Percentiles rank a stretch among this genome's conserved stretches.
phyloP scores from a whole-genome alignment of 2,329 filamentous ascomycete species.

The Penicillium digitatum region DNA sequence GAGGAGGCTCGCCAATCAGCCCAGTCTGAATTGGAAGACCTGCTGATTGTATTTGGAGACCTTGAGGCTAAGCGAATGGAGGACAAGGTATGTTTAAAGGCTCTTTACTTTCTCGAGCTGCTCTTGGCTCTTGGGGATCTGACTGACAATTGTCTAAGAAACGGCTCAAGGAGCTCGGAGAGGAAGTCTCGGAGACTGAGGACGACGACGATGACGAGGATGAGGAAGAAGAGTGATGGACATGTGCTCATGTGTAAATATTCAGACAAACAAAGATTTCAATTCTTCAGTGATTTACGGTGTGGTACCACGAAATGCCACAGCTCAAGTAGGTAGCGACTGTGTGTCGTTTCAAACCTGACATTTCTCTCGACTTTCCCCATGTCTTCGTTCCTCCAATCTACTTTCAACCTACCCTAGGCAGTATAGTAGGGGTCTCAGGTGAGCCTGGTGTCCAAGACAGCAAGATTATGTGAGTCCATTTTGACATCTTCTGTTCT shows the following conservation, averaged over 20 bases:
- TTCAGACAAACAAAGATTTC: not conserved
- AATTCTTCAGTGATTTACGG: not conserved
- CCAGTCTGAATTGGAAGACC: slow-evolving; percentile 73
- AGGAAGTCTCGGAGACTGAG: slow-evolving; percentile 72
- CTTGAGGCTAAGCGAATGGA: slow-evolving; percentile 70
- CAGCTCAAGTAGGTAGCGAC: not conserved
- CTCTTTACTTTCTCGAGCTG: not conserved
- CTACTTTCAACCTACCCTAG: too few species aligned
- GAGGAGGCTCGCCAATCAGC: slow-evolving; percentile 60
- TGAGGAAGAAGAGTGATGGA: slow-evolving; percentile 49
- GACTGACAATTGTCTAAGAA: slow-evolving; percentile 45
- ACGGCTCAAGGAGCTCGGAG: slow-evolving; percentile 63
- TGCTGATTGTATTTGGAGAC: slow-evolving; percentile 76
- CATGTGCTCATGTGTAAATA: slow-evolving; percentile 17
- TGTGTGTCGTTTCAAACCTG: not conserved
- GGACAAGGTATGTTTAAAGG: slow-evolving; percentile 62
- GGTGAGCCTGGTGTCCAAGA: not conserved
- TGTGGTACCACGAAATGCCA: not conserved
- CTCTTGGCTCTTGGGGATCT: not conserved
- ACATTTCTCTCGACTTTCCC: not conserved
- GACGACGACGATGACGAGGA: slow-evolving; percentile 60
- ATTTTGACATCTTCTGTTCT: not conserved
- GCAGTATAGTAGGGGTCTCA: not conserved
- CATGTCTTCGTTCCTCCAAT: not conserved
- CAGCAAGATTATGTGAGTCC: not conserved